Percentiles rank a stretch among this genome's conserved stretches.
phyloP scores from a whole-genome alignment of 257 asterid species.

The Solanum clarkiae region DNA sequence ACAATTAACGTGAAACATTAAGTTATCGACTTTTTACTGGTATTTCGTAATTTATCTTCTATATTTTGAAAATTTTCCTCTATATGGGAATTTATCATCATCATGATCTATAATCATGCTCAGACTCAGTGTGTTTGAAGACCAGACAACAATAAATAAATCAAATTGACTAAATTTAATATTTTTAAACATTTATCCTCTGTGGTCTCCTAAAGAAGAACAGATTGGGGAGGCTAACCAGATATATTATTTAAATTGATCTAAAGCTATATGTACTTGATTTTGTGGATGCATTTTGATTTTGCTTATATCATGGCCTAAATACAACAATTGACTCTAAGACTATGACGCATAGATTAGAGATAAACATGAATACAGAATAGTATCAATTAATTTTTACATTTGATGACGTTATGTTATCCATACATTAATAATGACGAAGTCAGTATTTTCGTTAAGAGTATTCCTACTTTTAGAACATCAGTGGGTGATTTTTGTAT shows the following conservation, averaged over 20 bases:
- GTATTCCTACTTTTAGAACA: no score
- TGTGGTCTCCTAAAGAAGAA: background rate
- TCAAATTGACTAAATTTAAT: background rate
- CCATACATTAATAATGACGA: background rate
- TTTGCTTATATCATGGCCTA: slow-evolving; percentile 4
- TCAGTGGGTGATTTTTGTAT: no score
- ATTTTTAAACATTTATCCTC: background rate
- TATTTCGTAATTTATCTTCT: background rate
- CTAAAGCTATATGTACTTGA: background rate
- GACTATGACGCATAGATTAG: background rate
- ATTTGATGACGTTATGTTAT: background rate
- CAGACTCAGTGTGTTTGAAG: background rate
- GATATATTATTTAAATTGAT: background rate
- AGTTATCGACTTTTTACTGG: background rate
- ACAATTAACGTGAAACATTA: background rate
- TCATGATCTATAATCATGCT: background rate
- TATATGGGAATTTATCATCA: background rate
- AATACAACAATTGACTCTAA: background rate
- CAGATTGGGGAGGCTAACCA: background rate
- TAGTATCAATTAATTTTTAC: no score
- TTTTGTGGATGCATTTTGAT: background rate
- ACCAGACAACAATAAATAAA: background rate
- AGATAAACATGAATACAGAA: background rate
- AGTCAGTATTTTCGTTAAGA: no score
- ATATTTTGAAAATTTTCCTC: background rate